Evolutionary conservation across 495 filamentous ascomycete genomes (phyloP), one percentile per base, ranked within the genome.

Genomic region (Corynascus novoguineensis): DNA sequence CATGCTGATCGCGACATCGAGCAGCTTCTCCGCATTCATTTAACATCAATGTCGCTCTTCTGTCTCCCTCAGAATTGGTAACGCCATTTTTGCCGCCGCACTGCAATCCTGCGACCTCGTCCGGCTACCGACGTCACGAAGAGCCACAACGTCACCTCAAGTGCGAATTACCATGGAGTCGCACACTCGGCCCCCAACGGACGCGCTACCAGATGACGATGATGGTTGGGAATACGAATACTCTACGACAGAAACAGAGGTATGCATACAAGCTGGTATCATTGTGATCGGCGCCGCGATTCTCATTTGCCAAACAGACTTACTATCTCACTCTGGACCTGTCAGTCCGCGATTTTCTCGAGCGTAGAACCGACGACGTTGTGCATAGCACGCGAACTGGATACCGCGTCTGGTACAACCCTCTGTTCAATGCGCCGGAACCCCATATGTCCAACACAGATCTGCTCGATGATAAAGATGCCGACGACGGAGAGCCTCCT

Each of bases 161-260:
- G 17, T 2, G 11, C 12, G 2, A 44, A 2, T 14, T 10, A 22
- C 34, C 0, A 56, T 56, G 53, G 53, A 27, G 34, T 21, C 29
- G 4, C 1, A 1, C 15, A 1, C 14, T 24, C 19, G 2, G 11
- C n/a, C 5, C 4, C 19, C 9, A n/a, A 5, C 15, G 27, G 42
- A 12, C 15, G 22, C 3, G 7, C 4, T 28, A 0, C 7, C 10
- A 19, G 76, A 78, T 1, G 67, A 76, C 46, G 71, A 75, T 24
- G 72, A 77, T 15, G 80, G 80, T 47, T 83, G 78, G 79, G 80
- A 83, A 53, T 81, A 81, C 58, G 80, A 83, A 46, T 83, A 83
- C 59, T 83, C 80, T 0, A 63, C 71, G 8, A 80, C 78, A 2
- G 78, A 83, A 55, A 79, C 69, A n/a, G 79, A 82, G 67, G 79